Evolutionary conservation across 2,329 filamentous ascomycete species (phyloP).

Genomic region (Alternaria ethzedia): DNA sequence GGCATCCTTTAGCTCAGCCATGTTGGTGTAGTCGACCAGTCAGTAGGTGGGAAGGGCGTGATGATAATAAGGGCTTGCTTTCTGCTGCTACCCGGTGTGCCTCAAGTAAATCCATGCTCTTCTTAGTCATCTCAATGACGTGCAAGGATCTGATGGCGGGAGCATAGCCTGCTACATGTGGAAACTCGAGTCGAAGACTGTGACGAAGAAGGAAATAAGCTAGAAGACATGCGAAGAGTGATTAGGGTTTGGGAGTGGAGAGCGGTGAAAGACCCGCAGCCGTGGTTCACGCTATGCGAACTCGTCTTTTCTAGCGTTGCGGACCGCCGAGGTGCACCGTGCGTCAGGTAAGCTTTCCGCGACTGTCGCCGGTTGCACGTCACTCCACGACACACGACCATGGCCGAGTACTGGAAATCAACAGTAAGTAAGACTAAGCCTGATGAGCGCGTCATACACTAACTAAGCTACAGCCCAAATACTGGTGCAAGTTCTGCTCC

Average conservation of each 20-base stretch:
- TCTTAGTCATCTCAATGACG: background rate
- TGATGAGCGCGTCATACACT: background rate
- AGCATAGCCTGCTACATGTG: background rate
- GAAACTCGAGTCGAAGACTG: background rate
- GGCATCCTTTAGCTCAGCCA: background rate
- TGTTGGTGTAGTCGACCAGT: background rate
- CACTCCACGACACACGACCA: conserved; percentile 46
- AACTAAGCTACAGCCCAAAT: conserved; percentile 67
- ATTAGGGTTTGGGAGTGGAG: background rate
- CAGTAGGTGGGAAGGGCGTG: background rate
- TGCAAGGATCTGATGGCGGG: background rate
- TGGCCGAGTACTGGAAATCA: conserved; percentile 99
- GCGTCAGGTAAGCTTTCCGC: background rate
- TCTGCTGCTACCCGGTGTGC: background rate
- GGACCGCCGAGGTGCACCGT: conserved; percentile 11
- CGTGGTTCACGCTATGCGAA: background rate
- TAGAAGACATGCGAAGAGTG: background rate
- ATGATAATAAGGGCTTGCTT: background rate
- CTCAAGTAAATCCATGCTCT: background rate
- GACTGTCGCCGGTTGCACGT: background rate
- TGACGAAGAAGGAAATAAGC: background rate
- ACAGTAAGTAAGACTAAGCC: conserved; percentile 60
- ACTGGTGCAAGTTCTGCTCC: conserved; percentile 98
- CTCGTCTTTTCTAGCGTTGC: background rate
- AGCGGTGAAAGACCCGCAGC: background rate